Evolutionary conservation across 495 filamentous ascomycete genomes (phyloP).

Genomic region (Clohesyomyces aquaticus): DNA sequence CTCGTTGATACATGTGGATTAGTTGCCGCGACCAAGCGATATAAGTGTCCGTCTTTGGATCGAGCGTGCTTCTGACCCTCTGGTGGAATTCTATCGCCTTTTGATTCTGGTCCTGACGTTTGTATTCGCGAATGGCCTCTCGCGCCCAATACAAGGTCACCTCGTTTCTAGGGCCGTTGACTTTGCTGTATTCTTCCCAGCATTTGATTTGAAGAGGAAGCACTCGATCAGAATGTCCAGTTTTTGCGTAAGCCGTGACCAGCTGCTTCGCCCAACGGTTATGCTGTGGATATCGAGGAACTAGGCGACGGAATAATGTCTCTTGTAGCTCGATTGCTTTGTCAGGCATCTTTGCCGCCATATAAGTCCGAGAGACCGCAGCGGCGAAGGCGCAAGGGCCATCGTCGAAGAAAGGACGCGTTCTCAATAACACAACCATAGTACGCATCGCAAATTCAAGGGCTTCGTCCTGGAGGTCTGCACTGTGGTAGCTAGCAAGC

Average conservation of each 20-base stretch:
- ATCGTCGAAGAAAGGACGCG: background rate
- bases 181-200: background rate
- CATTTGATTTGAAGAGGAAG: background rate
- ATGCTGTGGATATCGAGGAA: background rate
- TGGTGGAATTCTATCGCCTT: background rate
- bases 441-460: background rate
- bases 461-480: background rate
- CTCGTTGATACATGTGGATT: background rate
- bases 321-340: background rate
- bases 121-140: background rate
- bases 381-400: background rate
- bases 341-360: background rate
- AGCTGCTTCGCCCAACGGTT: background rate
- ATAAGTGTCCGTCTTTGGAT: background rate
- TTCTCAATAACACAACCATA: background rate
- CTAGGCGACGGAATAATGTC: background rate
- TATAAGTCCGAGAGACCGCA: background rate
- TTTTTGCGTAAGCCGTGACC: background rate
- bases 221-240: background rate
- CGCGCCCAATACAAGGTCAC: background rate
- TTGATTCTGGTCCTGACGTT: background rate
- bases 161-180: background rate
- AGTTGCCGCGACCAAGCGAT: slow-evolving; percentile 1
- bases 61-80: background rate
- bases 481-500: background rate